Base-by-base conservation (phyloP, 305 asterid species). In the Nicotiana rustica region DNA sequence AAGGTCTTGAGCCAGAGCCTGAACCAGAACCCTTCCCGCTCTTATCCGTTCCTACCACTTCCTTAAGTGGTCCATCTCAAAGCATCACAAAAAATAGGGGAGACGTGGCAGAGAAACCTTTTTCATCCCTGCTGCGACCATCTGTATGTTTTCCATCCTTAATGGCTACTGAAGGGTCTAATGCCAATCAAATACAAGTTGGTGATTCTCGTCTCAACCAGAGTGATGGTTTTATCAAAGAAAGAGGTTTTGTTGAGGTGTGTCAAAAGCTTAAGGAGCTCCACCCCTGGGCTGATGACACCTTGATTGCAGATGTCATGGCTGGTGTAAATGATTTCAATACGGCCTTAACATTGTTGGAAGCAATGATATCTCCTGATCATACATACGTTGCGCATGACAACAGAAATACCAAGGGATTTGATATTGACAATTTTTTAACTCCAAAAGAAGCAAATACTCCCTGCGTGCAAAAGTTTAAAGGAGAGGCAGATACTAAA, bases 231-330 rank as follows among this genome's bases (percentile, higher is more conserved):
- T 65, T 12, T 62, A 83, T n/a, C n/a, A 15, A 19, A 49, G 82
- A 73, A 15, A 67, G 70, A 33, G 82, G 56, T 61, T 78, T 65
- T 55, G 14, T 36, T 17, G 67, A 80, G 36, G 66, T 85, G 82
- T 71, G 56, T 83, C 85, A 87, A 77, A 89, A 88, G 89, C 91
- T 93, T 49, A 85, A 86, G 73, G 33, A 57, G 83, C 84, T 88
- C 81, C 89, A 89, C 64, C 90, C 97, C 25, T 92, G 95, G 95
- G 95, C 93, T 19, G 96, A 90, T 52, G 89, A 84, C 67, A 87
- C 90, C 92, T 87, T 93, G 89, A 88, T 95, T 71, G 86, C 84
- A 90, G 99, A 95, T 90, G 92, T 95, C 69, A 82, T 91, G 89
- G 92, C 89, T 83, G 92, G 90, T 62, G 92, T 92, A 35, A 83